Conservation (phyloP, 1,284 basidiomycete species). For the Calocybe gambosa region DNA sequence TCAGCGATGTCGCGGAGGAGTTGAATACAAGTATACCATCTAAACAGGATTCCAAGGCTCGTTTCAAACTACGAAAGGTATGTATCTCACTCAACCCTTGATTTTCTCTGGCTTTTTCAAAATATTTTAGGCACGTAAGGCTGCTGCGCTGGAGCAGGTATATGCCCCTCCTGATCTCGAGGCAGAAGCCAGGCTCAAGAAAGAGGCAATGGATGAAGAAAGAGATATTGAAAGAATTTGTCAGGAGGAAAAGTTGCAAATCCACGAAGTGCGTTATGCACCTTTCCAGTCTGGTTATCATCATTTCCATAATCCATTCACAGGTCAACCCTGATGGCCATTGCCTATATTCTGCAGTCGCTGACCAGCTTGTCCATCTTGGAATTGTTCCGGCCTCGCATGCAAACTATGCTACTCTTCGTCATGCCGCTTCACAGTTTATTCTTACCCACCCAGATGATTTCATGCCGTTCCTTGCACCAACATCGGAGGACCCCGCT, state of each 20-base stretch:
- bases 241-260: conserved; percentile 57
- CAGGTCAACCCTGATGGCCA: conserved; percentile 94
- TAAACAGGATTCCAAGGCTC: conserved; percentile 65
- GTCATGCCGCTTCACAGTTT: conserved; percentile 74
- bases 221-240: conserved; percentile 65
- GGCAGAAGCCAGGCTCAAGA: conserved; percentile 58
- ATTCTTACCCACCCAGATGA: conserved; percentile 84
- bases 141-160: conserved; percentile 59
- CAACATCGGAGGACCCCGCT: conserved; percentile 62
- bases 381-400: conserved; percentile 50
- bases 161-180: conserved; percentile 55
- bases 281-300: background rate
- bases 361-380: conserved; percentile 76
- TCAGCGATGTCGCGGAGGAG: conserved; percentile 42
- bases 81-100: conserved; percentile 17
- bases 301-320: conserved; percentile 1
- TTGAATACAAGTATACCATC: conserved; percentile 29
- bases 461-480: conserved; percentile 92
- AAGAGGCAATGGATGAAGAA: conserved; percentile 70
- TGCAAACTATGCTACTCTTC: conserved; percentile 55
- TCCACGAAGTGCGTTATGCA: conserved; percentile 57
- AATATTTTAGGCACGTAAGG: conserved; percentile 63
- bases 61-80: conserved; percentile 79
- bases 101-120: background rate
- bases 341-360: conserved; percentile 90